A percentile compares a stretch with the other conserved stretches of the same genome.
Evolutionary conservation across 345 rosid species (phyloP).

Genomic region (Acer yangbiense): DNA sequence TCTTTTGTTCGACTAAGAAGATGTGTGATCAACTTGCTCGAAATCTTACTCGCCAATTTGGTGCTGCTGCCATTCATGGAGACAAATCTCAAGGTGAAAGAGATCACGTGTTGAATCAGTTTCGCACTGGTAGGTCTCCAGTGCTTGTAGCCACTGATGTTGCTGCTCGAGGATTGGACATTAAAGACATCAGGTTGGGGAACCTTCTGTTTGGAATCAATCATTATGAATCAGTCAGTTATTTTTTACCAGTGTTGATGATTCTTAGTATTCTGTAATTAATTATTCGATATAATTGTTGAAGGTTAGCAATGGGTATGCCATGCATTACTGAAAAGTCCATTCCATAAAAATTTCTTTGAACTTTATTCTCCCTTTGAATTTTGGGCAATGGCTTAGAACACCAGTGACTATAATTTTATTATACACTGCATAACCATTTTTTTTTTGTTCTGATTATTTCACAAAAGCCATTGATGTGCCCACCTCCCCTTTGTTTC

Average conservation of each 20-base stretch:
- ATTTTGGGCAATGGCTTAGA: not conserved
- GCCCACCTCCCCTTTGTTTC: not conserved
- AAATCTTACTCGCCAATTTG: slow-evolving; percentile 66
- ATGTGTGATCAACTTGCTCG: slow-evolving; percentile 93
- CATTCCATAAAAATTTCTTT: not conserved
- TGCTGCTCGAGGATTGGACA: slow-evolving; percentile 88
- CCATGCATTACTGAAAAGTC: too few relatives aligned
- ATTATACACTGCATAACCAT: not conserved
- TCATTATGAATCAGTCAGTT: not conserved
- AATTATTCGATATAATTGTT: too few relatives aligned
- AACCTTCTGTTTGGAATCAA: not conserved
- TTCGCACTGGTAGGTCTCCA: slow-evolving; percentile 79
- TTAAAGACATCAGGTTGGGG: slow-evolving; percentile 89
- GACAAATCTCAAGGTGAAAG: slow-evolving; percentile 91
- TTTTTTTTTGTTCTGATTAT: not conserved
- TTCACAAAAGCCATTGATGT: not conserved
- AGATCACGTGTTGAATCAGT: slow-evolving; percentile 74
- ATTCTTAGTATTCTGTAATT: not conserved
- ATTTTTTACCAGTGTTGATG: not conserved
- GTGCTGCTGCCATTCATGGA: slow-evolving; percentile 93
- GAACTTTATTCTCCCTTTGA: not conserved
- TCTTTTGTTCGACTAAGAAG: slow-evolving; percentile 85
- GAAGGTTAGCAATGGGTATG: too few relatives aligned
- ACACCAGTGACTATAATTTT: not conserved
- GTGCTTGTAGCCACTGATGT: slow-evolving; percentile 92